Base-by-base conservation (phyloP, 2,329 filamentous ascomycete species). In the Aspergillus proliferans region DNA sequence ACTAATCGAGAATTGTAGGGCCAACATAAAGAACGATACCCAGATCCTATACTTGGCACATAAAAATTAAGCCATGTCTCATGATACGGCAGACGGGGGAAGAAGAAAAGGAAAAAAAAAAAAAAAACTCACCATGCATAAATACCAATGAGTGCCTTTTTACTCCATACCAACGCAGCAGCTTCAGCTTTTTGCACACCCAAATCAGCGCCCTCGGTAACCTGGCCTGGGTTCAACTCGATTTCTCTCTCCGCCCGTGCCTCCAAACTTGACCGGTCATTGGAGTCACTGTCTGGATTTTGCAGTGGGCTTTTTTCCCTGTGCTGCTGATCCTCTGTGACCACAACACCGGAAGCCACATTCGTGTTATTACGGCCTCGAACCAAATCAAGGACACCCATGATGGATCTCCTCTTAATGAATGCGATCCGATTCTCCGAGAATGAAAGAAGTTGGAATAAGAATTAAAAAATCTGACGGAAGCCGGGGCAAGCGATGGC, bases 141-240 rank as follows among this genome's bases (percentile, higher is more conserved):
- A 46, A 61, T 66, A n/a, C 49, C 47, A 39, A 58, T 59, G 15
- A 68, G 57, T 6, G 65, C 67, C 50, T 63, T 58, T 53, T 67
- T 75, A 12, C 68, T 69, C 74, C 74, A 77, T 22, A 66, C 69
- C 53, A 73, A 58, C 14, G 74, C 70, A 4, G 73, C 65, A 9
- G 74, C 74, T 59, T 76, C 72, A 14, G 72, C 68, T 49, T 73
- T 69, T 48, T 73, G 65, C n/a, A 76, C 72, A 64, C 73, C 73
- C n/a, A 58, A 46, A 34, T 69, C 63, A 8, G 65, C 64, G 52
- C 64, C 50, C 24, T 55, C 36, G 6, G 64, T 67, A 50, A 67
- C 46, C 39, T 53, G 42, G 33, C 54, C 50, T 3, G 60, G 58
- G 33, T 64, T 48, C 21, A 41, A 18, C 45, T 58, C 46, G 15